Evolutionary conservation across 2,329 filamentous ascomycete genomes (phyloP), one percentile per base, ranked within the genome.

Genomic region (Fusarium chuoi): DNA sequence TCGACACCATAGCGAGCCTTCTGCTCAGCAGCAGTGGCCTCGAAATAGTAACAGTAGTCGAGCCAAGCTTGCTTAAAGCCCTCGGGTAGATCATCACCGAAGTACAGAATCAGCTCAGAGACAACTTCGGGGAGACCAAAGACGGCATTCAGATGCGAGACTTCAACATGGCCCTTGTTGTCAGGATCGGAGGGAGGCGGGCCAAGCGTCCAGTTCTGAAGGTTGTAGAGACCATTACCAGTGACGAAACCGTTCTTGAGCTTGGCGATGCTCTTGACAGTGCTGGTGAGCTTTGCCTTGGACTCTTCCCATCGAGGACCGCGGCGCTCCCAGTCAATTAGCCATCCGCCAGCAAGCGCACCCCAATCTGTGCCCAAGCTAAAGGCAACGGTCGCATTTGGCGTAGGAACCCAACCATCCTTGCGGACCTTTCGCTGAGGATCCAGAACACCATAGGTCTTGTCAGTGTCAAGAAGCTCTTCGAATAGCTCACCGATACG

Each of bases 241-340:
- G 88, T 90, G 6, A 89, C 86, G 71, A 91, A 90, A 2, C 89
- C 89, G 69, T 90, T 87, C 68, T 84, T 89, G 9, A 91, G 82
- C 17, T 82, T 81, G 0, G 85, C 86, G 57, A 90, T 90, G 6
- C 89, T 88, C 9, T 80, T 78, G 17, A 87, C 82, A 0, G 86
- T 86, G 33, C 82, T 81, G 13, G 82, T 82, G 2, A 91, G 83
- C 77, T 89, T 90, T 4, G 79, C 75, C 35, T 82, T 83, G 2
- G 88, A 85, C 73, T 89, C 86, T 60, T 88, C 80, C 86, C 87
- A 89, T 6, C 86, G 82, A 1, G 86, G 80, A 0, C 88, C 87
- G 4, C 86, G 86, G 1, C 89, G 84, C 75, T 91, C 89, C 87
- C 87, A 91, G 65, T 89, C 89, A 5, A 90, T 84, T 0, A 91